These are phyloP conservation scores for Oenanthe javanica DNA, from an alignment of 140 eudicot genomes.

Conservation along the genomic window DNA sequence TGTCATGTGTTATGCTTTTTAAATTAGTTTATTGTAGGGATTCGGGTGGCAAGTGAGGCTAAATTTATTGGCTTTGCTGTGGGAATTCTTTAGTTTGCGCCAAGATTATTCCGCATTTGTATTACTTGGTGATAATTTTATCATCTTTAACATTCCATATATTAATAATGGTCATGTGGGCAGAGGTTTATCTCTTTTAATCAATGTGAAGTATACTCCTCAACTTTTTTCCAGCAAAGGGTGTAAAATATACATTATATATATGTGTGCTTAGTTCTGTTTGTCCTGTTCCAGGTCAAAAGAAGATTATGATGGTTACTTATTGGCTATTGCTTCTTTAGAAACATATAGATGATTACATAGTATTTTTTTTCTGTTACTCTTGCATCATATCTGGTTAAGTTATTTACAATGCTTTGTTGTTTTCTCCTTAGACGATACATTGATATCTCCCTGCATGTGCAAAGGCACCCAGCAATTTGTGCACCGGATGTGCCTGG, in stretches of 20 bases:
- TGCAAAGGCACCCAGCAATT: constrained; percentile 96
- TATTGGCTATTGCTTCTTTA: too few species aligned
- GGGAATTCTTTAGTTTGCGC: background rate
- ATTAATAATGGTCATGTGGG: too few species aligned
- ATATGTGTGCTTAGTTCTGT: constrained; percentile 40
- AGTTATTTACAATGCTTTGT: background rate
- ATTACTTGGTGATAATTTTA: too few species aligned
- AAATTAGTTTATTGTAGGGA: background rate
- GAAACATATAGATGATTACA: too few species aligned
- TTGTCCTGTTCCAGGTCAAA: too few species aligned
- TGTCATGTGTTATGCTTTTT: background rate
- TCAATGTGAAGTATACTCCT: too few species aligned
- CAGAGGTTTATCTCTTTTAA: background rate
- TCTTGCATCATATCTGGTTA: background rate
- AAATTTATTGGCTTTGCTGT: background rate
- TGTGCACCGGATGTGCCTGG: constrained; percentile 89
- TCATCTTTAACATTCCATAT: too few species aligned
- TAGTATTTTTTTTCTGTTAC: background rate
- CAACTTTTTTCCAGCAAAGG: too few species aligned
- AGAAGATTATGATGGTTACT: too few species aligned
- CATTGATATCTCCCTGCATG: constrained; percentile 91
- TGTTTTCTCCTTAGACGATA: constrained; percentile 37
- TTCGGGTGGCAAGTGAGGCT: background rate
- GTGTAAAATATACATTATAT: constrained; percentile 63
- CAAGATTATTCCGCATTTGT: too few species aligned